Evolutionary conservation across 345 rosid genomes (phyloP), one percentile per base, ranked within the genome.

Genomic region (Populus alba): DNA sequence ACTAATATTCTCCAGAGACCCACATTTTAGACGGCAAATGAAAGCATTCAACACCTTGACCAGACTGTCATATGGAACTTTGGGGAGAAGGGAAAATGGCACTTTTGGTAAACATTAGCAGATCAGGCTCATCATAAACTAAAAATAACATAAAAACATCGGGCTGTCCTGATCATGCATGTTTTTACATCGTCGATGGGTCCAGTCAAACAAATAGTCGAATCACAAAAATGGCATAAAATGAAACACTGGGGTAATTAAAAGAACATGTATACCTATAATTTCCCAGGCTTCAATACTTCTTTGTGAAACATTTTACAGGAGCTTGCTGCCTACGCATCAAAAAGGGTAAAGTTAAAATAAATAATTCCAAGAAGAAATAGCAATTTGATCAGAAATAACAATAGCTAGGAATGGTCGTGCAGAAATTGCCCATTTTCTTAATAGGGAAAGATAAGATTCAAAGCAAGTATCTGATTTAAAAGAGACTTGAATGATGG

Each of bases 221-320:
- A 8, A 51, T 17, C n/a, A 22, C 17, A 6, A 7, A 18, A 51
- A 20, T 18, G 59, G 59, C 59, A 51, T 51, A 18, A 51, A 51
- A 51, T 18, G n/a, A 5, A 51, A 18, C n/a, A 18, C 18, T 51
- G 20, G 59, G 59, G 59, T 17, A 51, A 51, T 22, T 51, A 51
- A 20, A 51, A 51, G 59, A 18, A 51, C 59, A 6, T 17, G 59
- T 20, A 18, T 51, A 20, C 90, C 53, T 87, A 88, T 94, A 61
- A 95, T 94, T 82, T 95, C 97, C 97, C 97, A 92, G 41, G 90
- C 92, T 84, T 91, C 92, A 66, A 89, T 68, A 63, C 85, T 79
- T 53, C 33, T 31, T 31, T 73, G 75, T 70, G 92, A 71, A 75
- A 85, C 72, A 77, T 82, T 84, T 23, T 70, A 78, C 68, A 90